phyloP scores from a whole-genome alignment of 164 flowering plant genomes.

The Nymphaea colorata region DNA sequence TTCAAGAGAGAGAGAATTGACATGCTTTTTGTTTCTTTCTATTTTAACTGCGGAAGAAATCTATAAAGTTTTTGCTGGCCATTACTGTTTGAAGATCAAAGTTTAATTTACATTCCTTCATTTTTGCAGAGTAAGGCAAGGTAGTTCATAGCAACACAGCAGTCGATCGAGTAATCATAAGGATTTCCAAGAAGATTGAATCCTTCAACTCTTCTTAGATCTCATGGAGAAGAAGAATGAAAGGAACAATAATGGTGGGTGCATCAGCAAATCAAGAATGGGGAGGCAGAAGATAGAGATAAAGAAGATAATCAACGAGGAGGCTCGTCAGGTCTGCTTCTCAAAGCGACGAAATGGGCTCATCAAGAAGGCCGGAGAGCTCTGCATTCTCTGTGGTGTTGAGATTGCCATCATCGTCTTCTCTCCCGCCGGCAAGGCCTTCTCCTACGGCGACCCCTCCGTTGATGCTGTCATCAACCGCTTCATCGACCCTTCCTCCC shows the following conservation, averaged over 20 bases:
- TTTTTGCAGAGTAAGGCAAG: no score
- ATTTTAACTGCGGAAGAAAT: no score
- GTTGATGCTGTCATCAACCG: constrained; percentile 4
- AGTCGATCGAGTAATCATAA: no score
- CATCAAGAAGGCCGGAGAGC: constrained; percentile 12
- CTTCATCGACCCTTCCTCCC: not conserved
- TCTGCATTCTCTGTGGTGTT: constrained; percentile 11
- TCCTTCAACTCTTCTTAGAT: no score
- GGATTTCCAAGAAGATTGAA: no score
- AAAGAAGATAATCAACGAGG: constrained; percentile 3
- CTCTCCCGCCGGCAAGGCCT: constrained; percentile 12
- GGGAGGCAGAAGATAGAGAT: constrained; percentile 12
- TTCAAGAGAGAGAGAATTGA: no score
- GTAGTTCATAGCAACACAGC: no score
- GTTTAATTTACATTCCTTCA: no score
- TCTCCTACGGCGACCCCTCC: constrained; percentile 9
- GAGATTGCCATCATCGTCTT: constrained; percentile 10
- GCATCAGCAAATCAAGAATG: constrained; percentile 1
- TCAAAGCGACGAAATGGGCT: constrained; percentile 8
- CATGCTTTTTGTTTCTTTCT: no score
- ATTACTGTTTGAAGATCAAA: no score
- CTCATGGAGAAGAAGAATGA: not conserved
- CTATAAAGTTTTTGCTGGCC: no score
- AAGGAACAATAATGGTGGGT: not conserved
- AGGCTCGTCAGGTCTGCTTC: constrained; percentile 10